phyloP scores from a whole-genome alignment of 2,329 filamentous ascomycete species.

The Colletotrichum caudatum region DNA sequence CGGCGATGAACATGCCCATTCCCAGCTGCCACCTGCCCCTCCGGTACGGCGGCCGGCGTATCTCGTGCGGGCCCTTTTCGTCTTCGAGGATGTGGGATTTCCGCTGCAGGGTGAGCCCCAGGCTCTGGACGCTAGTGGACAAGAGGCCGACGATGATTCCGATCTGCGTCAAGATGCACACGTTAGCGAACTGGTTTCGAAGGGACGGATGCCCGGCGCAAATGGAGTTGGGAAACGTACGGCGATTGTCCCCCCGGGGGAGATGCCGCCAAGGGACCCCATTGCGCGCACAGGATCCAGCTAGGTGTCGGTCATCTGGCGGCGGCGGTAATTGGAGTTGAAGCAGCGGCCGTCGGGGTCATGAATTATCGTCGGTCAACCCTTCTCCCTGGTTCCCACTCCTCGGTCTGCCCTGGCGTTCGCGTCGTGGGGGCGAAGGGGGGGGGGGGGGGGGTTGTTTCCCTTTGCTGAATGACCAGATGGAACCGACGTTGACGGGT shows the following conservation, averaged over 20 bases:
- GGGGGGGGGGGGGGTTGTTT: background rate
- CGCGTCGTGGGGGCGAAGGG: background rate
- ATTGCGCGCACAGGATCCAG: conserved; percentile 62
- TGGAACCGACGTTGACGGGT: conserved; percentile 12
- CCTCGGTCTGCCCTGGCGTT: conserved; percentile 23
- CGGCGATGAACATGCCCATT: conserved; percentile 96
- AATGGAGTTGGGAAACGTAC: conserved; percentile 60
- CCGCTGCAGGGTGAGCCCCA: conserved; percentile 94
- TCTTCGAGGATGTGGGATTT: conserved; percentile 99
- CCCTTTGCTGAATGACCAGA: conserved; percentile 17
- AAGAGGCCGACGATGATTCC: conserved; percentile 93
- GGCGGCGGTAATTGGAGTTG: conserved; percentile 46
- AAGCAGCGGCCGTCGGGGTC: conserved; percentile 32
- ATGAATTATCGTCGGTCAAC: conserved; percentile 30
- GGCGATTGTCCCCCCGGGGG: conserved; percentile 81
- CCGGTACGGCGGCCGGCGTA: conserved; percentile 87
- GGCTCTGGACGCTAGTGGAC: conserved; percentile 93
- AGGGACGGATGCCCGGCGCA: conserved; percentile 9
- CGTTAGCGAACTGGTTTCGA: conserved; percentile 20
- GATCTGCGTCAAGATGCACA: conserved; percentile 66
- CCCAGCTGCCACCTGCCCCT: conserved; percentile 95
- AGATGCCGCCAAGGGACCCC: conserved; percentile 80
- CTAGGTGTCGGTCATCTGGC: conserved; percentile 62
- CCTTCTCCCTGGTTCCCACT: conserved; percentile 8
- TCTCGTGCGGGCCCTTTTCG: conserved; percentile 84